These are phyloP conservation scores for Uronychia setigera DNA, from an alignment of 73 alveolate genomes.

Conservation along the genomic window DNA sequence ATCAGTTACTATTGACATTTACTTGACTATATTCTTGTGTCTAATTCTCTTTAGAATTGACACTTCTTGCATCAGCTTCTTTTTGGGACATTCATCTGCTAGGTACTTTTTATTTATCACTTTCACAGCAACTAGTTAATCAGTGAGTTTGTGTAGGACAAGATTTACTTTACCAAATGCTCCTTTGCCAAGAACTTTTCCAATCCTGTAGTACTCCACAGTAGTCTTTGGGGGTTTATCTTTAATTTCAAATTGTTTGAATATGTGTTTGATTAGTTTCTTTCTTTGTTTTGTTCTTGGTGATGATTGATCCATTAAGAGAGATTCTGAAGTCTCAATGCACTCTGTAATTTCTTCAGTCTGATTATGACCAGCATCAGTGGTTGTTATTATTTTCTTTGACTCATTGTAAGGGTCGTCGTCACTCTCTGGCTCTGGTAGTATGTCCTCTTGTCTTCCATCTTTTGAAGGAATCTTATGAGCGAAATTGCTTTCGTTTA, in stretches of 20 bases:
- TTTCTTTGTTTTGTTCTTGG: neutral
- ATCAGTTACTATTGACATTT: constrained; percentile 9
- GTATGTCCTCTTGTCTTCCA: neutral
- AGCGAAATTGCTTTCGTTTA: neutral
- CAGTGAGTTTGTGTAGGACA: constrained; percentile 94
- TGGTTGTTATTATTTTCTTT: neutral
- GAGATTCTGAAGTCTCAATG: neutral
- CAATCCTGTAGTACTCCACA: constrained; percentile 48
- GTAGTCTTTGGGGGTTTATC: constrained; percentile 29
- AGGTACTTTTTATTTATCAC: constrained; percentile 89
- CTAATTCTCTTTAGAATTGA: constrained; percentile 55
- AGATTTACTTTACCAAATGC: constrained; percentile 97
- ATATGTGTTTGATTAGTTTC: neutral
- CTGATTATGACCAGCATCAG: neutral
- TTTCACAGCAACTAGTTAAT: constrained; percentile 95
- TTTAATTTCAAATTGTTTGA: neutral
- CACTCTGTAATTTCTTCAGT: neutral
- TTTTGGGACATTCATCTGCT: constrained; percentile 90
- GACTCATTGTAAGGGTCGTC: neutral
- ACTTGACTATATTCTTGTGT: constrained; percentile 33
- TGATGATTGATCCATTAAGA: neutral
- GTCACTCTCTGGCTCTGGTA: neutral
- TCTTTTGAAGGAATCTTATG: neutral
- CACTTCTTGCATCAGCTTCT: constrained; percentile 89
- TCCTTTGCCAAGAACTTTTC: constrained; percentile 92